Evolutionary conservation across 768 basidiomycete genomes (phyloP).

Genomic region (Boletus tomentosulus): DNA sequence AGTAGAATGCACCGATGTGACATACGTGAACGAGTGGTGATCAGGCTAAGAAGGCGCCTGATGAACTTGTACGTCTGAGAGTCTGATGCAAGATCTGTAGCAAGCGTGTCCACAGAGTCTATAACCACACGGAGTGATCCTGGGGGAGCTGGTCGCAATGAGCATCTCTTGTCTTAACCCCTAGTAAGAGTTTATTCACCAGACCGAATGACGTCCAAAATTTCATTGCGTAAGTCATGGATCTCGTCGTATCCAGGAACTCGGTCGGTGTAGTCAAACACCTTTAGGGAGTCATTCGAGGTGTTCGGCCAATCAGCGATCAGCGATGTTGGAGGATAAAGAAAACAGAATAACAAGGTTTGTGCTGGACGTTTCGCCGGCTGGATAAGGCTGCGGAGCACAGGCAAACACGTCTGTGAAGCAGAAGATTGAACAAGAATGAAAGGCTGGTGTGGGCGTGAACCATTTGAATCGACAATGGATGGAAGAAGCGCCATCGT

Average conservation of each 20-base stretch:
- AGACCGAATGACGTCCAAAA: constrained; percentile 42
- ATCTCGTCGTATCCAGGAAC: constrained; percentile 51
- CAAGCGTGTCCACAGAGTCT: constrained; percentile 68
- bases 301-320: constrained; percentile 29
- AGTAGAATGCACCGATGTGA: background rate
- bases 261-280: constrained; percentile 47
- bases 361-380: constrained; percentile 16
- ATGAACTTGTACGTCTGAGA: constrained; percentile 53
- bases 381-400: constrained; percentile 46
- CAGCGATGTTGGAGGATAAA: constrained; percentile 49
- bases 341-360: constrained; percentile 52
- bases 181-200: constrained; percentile 17
- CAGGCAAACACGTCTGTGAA: constrained; percentile 53
- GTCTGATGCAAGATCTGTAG: constrained; percentile 52
- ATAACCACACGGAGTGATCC: constrained; percentile 60
- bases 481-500: constrained; percentile 28
- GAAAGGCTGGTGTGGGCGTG: constrained; percentile 38
- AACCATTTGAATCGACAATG: constrained; percentile 19
- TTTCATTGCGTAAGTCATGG: constrained; percentile 33
- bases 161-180: background rate
- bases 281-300: constrained; percentile 23
- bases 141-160: constrained; percentile 31
- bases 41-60: constrained; percentile 39
- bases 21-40: constrained; percentile 51
- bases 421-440: constrained; percentile 57